Evolutionary conservation across 192 early-diverging fungal genomes (phyloP), one percentile per base, ranked within the genome.

Genomic region (Allomyces macrogynus): DNA sequence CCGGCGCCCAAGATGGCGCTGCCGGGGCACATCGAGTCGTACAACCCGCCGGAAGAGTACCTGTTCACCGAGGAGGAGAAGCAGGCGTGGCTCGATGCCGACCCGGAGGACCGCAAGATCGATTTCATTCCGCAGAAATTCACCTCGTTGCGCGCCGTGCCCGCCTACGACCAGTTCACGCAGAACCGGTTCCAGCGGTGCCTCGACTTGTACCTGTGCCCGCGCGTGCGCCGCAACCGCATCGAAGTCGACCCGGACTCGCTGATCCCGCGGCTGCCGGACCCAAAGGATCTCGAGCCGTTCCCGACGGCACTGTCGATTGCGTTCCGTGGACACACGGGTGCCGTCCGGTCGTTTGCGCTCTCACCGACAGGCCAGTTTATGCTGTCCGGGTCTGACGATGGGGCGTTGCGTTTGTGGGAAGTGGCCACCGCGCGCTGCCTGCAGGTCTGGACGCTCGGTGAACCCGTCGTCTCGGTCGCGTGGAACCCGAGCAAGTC

Each of bases 41-140:
- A 99, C 77, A 94, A 97, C 74, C 96, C 96, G 24, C 96, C 96
- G 16, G 80, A 68, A 7, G 96, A 99, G 73, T 97, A 97, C 73
- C 71, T 99, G 63, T 84, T 83, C 16, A 90, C 86, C 8, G 81
- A 86, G 10, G 81, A 88, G 57, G 93, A 99, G 73, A 74, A 75
- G 43, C 73, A 81, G 49, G 80, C 86, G 72, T 95, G 92, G 91
- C 75, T 89, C 63, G 79, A 78, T 1, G 63, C 79, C 64, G 91
- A 95, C 61, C 81, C 85, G 40, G 87, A 91, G 42, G 82, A 89
- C 70, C 80, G 91, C 63, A 74, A 77, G 67, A 66, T 70, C 25
- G 80, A 81, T 71, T 84, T 77, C 42, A 62, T 89, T 63, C 83
- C 86, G 23, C 69, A 71, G 63, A 24, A 24, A 68, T 85, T 84